Conservation (phyloP, 2,329 filamentous ascomycete species). For the Aspergillus sp. region DNA sequence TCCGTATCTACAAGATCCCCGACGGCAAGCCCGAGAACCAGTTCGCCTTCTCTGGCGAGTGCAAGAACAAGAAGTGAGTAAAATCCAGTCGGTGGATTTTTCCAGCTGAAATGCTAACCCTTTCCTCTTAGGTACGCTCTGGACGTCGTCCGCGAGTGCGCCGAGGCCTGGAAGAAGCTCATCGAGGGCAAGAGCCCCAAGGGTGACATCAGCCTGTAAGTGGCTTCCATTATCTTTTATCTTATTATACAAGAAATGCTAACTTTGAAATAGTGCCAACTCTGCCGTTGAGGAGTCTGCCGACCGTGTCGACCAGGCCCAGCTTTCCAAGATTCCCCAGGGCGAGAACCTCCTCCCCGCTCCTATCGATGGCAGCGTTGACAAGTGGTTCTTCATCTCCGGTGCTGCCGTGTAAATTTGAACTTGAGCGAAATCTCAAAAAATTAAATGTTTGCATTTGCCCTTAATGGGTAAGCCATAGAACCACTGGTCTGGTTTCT, state of each 20-base stretch:
- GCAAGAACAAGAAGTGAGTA: conserved; percentile 95
- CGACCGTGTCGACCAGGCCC: conserved; percentile 63
- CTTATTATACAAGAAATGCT: not conserved
- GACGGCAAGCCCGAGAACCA: conserved; percentile 99
- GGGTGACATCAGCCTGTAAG: conserved; percentile 78
- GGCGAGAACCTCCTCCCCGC: conserved; percentile 77
- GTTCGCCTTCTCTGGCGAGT: conserved; percentile 99
- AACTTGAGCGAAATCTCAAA: conserved; percentile 19
- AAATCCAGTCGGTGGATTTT: too few species aligned
- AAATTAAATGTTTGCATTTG: conserved; percentile 22
- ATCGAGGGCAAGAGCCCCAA: conserved; percentile 81
- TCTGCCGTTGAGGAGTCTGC: conserved; percentile 67
- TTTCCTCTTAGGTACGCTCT: conserved; percentile 66
- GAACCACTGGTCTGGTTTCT: not conserved
- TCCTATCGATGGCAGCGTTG: conserved; percentile 91
- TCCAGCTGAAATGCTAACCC: conserved; percentile 7
- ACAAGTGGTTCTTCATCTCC: conserved; percentile 99
- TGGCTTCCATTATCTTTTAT: conserved; percentile 17
- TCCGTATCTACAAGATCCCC: conserved; percentile 99
- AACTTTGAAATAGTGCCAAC: conserved; percentile 62
- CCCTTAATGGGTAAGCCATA: conserved; percentile 5
- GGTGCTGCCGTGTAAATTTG: conserved; percentile 73
- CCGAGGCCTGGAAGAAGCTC: conserved; percentile 94
- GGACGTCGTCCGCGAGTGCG: conserved; percentile 92
- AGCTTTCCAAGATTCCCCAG: conserved; percentile 71